Evolutionary conservation across 2,329 filamentous ascomycete genomes (phyloP), one percentile per base, ranked within the genome.

Genomic region (Fusarium metavorans): DNA sequence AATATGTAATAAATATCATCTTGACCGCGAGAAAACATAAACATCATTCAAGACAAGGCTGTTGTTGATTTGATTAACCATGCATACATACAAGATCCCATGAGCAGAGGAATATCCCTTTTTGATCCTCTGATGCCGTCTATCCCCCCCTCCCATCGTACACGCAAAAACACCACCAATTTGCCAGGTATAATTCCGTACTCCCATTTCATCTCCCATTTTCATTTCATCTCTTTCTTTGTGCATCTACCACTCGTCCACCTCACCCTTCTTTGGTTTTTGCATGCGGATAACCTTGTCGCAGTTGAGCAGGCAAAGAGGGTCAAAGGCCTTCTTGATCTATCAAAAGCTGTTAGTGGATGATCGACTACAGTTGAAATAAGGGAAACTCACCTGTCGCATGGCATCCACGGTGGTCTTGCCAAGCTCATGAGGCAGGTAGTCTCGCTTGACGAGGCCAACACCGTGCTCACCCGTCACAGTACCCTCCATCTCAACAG

Each of bases 381-480:
- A 61, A 4, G 41, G 25, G 41, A 45, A 82, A 86, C 72, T 77
- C 83, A 93, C 91, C 88, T 92, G 94, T 83, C 94, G 89, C 94
- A 97, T 97, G 25, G 92, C 87, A 83, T 95, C 93, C 10, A 97
- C 93, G 0, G 94, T 94, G 14, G 84, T 86, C 81, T 91, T 86
- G 14, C 94, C 93, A 45, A 97, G 85, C 83, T 97, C 94, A 79
- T 95, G 92, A 11, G 91, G 88, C 50, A 97, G 87, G 80, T 96
- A 96, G 80, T 97, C 94, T 76, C 94, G 87, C 89, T 97, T 97
- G 66, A 96, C 93, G 57, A 97, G 85, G 8, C 94, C 94, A 63
- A 97, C 92, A 48, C 94, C 94, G 81, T 97, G 94, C 83, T 97
- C 94, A 64, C 94, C 94, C 88, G 94, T 95, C 1, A 95, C 94